Evolutionary conservation across 768 basidiomycete genomes (phyloP).

Genomic region (Arthromyces matolae): DNA sequence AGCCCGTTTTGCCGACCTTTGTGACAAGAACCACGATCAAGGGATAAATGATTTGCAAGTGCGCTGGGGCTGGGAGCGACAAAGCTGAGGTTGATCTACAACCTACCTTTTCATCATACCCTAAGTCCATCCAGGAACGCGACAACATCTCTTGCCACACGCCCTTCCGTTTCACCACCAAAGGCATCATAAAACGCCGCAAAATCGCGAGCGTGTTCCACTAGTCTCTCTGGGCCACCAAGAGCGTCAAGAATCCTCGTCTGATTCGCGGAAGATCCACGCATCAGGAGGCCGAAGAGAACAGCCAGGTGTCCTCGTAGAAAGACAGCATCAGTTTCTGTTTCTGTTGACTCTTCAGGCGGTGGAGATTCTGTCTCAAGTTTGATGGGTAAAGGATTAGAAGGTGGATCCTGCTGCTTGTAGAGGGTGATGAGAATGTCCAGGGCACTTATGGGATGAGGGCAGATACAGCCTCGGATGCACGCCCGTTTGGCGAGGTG

Average conservation of each 20-base stretch:
- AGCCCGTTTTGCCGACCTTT: no score
- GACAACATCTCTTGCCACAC: slow-evolving; percentile 48
- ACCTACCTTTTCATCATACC: slow-evolving; percentile 7
- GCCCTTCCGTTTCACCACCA: slow-evolving; percentile 33
- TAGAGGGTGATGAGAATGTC: slow-evolving; percentile 52
- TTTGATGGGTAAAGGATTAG: slow-evolving; percentile 15
- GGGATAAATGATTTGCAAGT: no score
- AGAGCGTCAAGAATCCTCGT: slow-evolving; percentile 29
- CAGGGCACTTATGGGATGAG: slow-evolving; percentile 38
- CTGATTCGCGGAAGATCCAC: slow-evolving; percentile 33
- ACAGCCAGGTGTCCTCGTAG: slow-evolving; percentile 74
- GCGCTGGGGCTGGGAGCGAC: no score
- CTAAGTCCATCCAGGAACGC: slow-evolving; percentile 46
- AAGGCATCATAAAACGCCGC: slow-evolving; percentile 40
- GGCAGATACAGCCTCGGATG: slow-evolving; percentile 49
- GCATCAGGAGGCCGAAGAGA: slow-evolving; percentile 59
- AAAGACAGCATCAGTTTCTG: slow-evolving; percentile 37
- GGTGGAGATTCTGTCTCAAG: slow-evolving; percentile 10
- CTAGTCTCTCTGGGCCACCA: slow-evolving; percentile 26
- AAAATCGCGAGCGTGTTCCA: slow-evolving; percentile 45
- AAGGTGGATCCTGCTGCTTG: slow-evolving; percentile 27
- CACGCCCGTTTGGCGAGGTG: slow-evolving; percentile 45
- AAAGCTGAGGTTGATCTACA: no score
- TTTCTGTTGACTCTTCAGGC: slow-evolving; percentile 22
- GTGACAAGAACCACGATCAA: no score